Evolutionary conservation across 306 rosid genomes (phyloP).

Genomic region (Clitoria ternatea): DNA sequence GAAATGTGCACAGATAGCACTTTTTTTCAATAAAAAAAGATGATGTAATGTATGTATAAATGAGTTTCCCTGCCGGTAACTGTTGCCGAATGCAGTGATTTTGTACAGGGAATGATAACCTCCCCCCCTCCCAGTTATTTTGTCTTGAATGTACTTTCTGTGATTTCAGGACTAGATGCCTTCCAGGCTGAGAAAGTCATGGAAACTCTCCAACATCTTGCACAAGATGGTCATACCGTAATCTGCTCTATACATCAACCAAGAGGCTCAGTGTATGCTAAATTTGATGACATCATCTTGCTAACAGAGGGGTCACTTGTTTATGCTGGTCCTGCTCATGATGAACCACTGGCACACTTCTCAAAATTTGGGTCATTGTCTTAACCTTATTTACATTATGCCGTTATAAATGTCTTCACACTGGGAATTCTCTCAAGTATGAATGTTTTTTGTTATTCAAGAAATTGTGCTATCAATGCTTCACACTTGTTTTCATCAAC

Average conservation of each 20-base stretch:
- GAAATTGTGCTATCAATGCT: not conserved
- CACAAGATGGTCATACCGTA: conserved; percentile 90
- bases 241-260: conserved; percentile 96
- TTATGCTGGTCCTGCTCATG: conserved; percentile 81
- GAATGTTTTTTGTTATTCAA: not conserved
- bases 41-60: not conserved
- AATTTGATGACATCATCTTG: conserved; percentile 85
- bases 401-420: conserved; percentile 8
- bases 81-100: not conserved
- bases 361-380: conserved; percentile 71
- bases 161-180: conserved; percentile 85
- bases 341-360: conserved; percentile 72
- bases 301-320: conserved; percentile 86
- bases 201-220: conserved; percentile 86
- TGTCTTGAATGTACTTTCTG: conserved; percentile 21
- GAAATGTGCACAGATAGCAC: not conserved
- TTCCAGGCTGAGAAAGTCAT: conserved; percentile 95
- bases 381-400: conserved; percentile 25
- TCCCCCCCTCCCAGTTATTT: not conserved
- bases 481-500: not conserved
- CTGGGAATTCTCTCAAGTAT: conserved; percentile 9
- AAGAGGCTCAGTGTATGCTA: conserved; percentile 79
- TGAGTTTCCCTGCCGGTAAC: not conserved
- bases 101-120: not conserved
- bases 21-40: no score